Conservation (phyloP, 2,329 filamentous ascomycete species). For the Westerdykella aurantiaca region DNA sequence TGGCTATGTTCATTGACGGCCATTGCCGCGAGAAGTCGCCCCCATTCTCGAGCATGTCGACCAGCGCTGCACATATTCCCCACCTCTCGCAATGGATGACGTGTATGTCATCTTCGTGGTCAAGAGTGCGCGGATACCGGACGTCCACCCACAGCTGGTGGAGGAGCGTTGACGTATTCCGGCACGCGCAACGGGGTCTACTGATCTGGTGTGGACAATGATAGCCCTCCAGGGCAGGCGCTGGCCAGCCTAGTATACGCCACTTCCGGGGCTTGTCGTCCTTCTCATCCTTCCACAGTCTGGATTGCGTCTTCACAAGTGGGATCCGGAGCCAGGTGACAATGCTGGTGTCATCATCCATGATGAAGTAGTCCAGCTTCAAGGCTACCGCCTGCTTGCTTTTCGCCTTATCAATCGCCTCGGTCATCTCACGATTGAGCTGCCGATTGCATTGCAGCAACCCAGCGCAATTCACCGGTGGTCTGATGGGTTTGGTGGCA, state of each 20-base stretch:
- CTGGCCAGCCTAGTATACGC: slow-evolving; percentile 14
- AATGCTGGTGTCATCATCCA: neutral
- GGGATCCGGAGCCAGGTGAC: slow-evolving; percentile 26
- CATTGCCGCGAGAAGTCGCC: slow-evolving; percentile 11
- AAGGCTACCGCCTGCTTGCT: slow-evolving; percentile 13
- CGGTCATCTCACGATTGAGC: slow-evolving; percentile 24
- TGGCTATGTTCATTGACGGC: slow-evolving; percentile 7
- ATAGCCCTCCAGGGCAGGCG: slow-evolving; percentile 8
- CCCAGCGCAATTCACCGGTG: slow-evolving; percentile 15
- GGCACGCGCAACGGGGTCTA: slow-evolving; percentile 3
- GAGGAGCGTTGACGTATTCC: slow-evolving; percentile 13
- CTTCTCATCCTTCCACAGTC: slow-evolving; percentile 1
- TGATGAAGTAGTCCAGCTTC: slow-evolving; percentile 26
- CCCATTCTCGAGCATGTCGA: slow-evolving; percentile 23
- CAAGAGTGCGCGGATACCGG: slow-evolving; percentile 17
- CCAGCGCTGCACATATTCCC: slow-evolving; percentile 33
- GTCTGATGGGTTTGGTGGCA: too few relatives aligned
- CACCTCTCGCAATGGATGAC: slow-evolving; percentile 8
- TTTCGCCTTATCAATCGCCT: slow-evolving; percentile 16
- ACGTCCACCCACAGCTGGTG: slow-evolving; percentile 28
- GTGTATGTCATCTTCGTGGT: neutral
- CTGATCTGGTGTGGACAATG: slow-evolving; percentile 7
- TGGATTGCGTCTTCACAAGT: slow-evolving; percentile 17
- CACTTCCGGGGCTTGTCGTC: neutral
- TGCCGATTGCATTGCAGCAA: slow-evolving; percentile 27